Evolutionary conservation across 2,329 filamentous ascomycete genomes (phyloP), one percentile per base, ranked within the genome.

Genomic region (Thelonectria olida): DNA sequence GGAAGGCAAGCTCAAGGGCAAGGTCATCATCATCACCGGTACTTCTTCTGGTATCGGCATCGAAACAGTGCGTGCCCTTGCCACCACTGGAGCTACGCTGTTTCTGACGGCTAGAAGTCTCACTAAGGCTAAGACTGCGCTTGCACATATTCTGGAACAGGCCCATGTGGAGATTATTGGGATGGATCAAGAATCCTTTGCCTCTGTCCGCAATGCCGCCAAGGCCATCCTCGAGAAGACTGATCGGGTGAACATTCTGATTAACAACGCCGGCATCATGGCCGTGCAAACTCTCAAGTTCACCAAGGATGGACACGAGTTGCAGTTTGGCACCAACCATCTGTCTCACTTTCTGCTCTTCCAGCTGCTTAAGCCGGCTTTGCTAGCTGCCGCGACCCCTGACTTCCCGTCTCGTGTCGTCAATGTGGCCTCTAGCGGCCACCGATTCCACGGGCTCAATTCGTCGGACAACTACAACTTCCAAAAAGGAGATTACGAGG

Each of bases 21-120:
- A 78, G 63, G 72, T 75, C 23, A 68, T 78, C 44, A 64, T 81
- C 22, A 63, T 80, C 52, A 80, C 78, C 2, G 78, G 78, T 13
- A 69, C 66, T 38, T 77, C 77, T 2, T 75, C 75, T 1, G 78
- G 78, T 1, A 70, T 80, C 19, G 78, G 78, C 7, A 67, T 77
- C 27, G 77, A 78, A 58, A 80, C 76, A 1, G 78, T 72, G 15
- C 71, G 73, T 9, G 79, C 78, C 2, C 65, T 81, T 1, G 62
- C 70, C 10, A 50, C 62, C 7, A 81, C 79, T 0, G 78, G 79
- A 7, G 78, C 78, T 0, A 75, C 62, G 2, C 56, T 81, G 12
- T 78, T 74, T 54, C 62, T 78, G 2, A 74, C 75, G 1, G 79
- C 72, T 0, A 70, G 80, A 2, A 67, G 79, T 52, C 39, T 77